Evolutionary conservation across 2,329 filamentous ascomycete genomes (phyloP), one percentile per base, ranked within the genome.

Genomic region (Talaromyces sp.): DNA sequence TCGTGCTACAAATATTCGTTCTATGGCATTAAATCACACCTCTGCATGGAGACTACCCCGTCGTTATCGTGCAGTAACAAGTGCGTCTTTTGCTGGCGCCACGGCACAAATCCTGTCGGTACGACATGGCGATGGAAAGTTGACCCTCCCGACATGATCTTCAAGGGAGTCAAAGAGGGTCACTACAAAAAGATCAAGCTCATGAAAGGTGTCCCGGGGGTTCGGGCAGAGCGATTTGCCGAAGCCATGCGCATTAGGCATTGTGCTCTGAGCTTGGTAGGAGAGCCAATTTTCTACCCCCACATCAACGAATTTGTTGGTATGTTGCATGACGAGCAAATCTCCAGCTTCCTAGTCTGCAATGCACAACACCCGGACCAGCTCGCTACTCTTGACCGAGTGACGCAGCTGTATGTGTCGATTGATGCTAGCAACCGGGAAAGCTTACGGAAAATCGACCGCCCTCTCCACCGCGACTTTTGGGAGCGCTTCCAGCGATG

Each of bases 171-270:
- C 64, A 96, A 96, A 73, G 87, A 88, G 62, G 90, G 89, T 17
- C 95, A 98, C 75, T 97, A 97, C 81, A 88, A 93, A 71, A 98
- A 98, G 78, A 98, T 98, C 77, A 96, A 96, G 75, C 95, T 96
- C 89, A 84, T 98, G 82, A 89, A 91, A 56, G 95, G 93, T 57
- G 90, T 98, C 0, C 93, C 95, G 0, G 95, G 95, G 5, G 91
- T 98, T 4, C 85, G 93, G 11, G 90, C 93, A 0, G 93, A 98
- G 75, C 85, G 95, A 3, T 98, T 96, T 70, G 86, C 89, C 7
- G 95, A 98, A 78, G 93, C 93, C 0, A 91, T 97, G 88, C 84
- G 87, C 49, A 96, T 99, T 68, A 85, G 91, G 0, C 93, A 99
- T 76, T 99, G 93, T 73, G 95, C 95, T 0, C 80, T 99, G 52